Conservation (phyloP, 2,329 filamentous ascomycete species). For the Cytospora mali region DNA sequence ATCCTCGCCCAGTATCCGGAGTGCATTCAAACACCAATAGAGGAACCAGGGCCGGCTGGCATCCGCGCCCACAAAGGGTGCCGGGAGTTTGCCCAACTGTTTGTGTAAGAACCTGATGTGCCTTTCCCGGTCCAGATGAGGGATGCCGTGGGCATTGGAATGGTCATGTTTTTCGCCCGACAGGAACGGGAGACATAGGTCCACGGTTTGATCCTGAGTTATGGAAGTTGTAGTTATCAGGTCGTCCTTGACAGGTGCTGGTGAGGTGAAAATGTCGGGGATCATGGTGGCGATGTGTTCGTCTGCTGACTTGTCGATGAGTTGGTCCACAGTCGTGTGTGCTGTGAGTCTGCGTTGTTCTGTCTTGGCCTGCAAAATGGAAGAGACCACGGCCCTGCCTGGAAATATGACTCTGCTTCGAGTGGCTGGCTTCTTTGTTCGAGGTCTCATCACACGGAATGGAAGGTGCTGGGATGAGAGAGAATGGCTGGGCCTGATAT, state of each 20-base stretch:
- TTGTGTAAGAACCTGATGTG: slow-evolving; percentile 66
- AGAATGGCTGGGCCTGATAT: neutral
- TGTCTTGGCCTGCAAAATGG: slow-evolving; percentile 25
- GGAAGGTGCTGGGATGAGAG: slow-evolving; percentile 1
- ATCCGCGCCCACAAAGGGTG: slow-evolving; percentile 73
- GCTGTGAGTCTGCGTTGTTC: slow-evolving; percentile 6
- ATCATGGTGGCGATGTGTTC: slow-evolving; percentile 38
- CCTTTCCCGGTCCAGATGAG: slow-evolving; percentile 66
- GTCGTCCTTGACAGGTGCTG: slow-evolving; percentile 65
- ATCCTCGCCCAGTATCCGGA: slow-evolving; percentile 78
- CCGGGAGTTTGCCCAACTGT: slow-evolving; percentile 64
- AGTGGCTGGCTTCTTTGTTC: slow-evolving; percentile 24
- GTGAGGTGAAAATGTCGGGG: slow-evolving; percentile 59
- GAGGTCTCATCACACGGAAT: slow-evolving; percentile 24
- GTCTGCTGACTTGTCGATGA: slow-evolving; percentile 27
- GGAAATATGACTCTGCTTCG: slow-evolving; percentile 28
- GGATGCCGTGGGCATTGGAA: slow-evolving; percentile 73
- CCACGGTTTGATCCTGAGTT: slow-evolving; percentile 69
- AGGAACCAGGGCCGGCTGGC: slow-evolving; percentile 90
- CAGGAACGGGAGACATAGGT: slow-evolving; percentile 71
- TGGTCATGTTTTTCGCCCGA: slow-evolving; percentile 50
- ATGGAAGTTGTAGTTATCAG: slow-evolving; percentile 69
- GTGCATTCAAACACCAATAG: slow-evolving; percentile 84
- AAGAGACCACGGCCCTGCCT: slow-evolving; percentile 26
- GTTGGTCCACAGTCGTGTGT: slow-evolving; percentile 27